phyloP scores from a whole-genome alignment of 257 asterid genomes.

The Nicotiana undulata region DNA sequence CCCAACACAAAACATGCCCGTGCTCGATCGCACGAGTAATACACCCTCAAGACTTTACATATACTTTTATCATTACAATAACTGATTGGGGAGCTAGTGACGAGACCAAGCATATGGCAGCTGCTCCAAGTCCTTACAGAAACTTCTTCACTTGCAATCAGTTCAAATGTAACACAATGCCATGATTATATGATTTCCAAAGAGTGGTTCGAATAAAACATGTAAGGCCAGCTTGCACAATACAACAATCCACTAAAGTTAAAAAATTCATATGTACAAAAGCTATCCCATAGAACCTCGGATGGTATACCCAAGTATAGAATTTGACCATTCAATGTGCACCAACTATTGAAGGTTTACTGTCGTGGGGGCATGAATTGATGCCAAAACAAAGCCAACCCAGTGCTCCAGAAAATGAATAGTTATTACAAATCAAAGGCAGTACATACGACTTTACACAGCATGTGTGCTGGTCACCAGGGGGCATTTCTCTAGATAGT shows the following conservation, averaged over 20 bases:
- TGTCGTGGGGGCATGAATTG: neutral
- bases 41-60: neutral
- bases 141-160: too few relatives aligned
- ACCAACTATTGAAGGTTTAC: neutral
- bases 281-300: neutral
- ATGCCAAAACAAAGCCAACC: neutral
- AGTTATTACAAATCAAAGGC: neutral
- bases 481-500: neutral
- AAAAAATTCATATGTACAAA: neutral
- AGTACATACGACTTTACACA: conserved; percentile 2
- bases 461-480: neutral
- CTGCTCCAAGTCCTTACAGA: too few relatives aligned
- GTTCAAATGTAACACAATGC: too few relatives aligned
- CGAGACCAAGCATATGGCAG: too few relatives aligned
- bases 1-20: neutral
- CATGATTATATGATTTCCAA: neutral
- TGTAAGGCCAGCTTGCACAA: neutral
- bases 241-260: neutral
- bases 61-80: too few relatives aligned
- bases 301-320: neutral
- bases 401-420: neutral
- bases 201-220: neutral
- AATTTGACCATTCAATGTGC: neutral
- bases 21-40: too few relatives aligned
- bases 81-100: too few relatives aligned